These are phyloP conservation scores for Talaromyces wortmannii DNA, from an alignment of 495 filamentous ascomycete genomes.

Conservation along the genomic window DNA sequence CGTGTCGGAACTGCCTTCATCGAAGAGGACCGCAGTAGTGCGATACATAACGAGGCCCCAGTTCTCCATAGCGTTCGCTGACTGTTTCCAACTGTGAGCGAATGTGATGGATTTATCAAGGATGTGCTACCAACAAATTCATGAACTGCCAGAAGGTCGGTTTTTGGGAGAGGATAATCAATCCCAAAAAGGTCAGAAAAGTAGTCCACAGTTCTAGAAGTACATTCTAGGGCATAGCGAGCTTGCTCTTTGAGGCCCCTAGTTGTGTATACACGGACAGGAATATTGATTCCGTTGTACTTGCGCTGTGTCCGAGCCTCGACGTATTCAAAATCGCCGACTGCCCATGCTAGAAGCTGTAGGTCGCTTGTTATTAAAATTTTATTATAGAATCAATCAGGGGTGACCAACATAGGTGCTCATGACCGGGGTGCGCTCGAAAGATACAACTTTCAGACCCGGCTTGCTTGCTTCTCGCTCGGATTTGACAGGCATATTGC, in stretches of 20 bases:
- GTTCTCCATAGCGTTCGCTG: slow-evolving; percentile 70
- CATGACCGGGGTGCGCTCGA: slow-evolving; percentile 87
- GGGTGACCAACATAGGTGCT: slow-evolving; percentile 67
- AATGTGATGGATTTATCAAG: background rate
- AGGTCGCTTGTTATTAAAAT: slow-evolving; percentile 6
- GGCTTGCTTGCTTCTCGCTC: slow-evolving; percentile 49
- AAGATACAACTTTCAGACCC: slow-evolving; percentile 71
- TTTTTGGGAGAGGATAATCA: slow-evolving; percentile 93
- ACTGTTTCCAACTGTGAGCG: slow-evolving; percentile 35
- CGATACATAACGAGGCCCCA: slow-evolving; percentile 97
- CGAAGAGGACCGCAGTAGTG: slow-evolving; percentile 86
- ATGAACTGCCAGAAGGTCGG: slow-evolving; percentile 91
- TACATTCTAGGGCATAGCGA: slow-evolving; percentile 76
- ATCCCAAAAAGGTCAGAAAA: slow-evolving; percentile 91
- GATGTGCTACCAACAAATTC: slow-evolving; percentile 66
- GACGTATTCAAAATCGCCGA: slow-evolving; percentile 94
- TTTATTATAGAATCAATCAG: background rate
- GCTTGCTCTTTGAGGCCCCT: slow-evolving; percentile 84
- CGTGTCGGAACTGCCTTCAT: slow-evolving; percentile 83
- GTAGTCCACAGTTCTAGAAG: slow-evolving; percentile 83
- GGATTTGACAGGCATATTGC: slow-evolving; percentile 86
- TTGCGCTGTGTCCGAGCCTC: slow-evolving; percentile 81
- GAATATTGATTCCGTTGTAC: slow-evolving; percentile 82
- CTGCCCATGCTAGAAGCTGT: slow-evolving; percentile 85
- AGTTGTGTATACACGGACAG: slow-evolving; percentile 95